Base-by-base conservation (phyloP, 2,329 filamentous ascomycete species). In the Talaromyces rugulosus region DNA sequence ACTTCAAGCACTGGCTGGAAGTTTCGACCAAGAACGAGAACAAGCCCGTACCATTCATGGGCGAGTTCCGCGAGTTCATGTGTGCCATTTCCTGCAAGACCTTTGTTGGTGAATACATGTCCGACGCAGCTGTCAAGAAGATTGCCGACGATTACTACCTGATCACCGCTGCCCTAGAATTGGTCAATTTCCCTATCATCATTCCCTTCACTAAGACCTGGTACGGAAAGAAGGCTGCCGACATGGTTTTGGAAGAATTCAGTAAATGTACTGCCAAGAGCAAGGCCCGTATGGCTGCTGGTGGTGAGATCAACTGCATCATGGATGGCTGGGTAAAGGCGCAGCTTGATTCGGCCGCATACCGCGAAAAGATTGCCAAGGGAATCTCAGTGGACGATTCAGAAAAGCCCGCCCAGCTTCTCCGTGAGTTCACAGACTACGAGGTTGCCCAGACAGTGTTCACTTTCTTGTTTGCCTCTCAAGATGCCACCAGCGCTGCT, bases 101-200 rank as follows among this genome's bases (percentile, higher is more conserved):
- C n/a, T 98, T 98, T 75, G 92, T 96, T 65, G 95, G 95, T 50
- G 88, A 96, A 81, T 98, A 98, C 81, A 94, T 97, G 77, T 88
- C 89, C 53, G 90, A 96, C 63, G 90, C 92, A 74, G 87, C 90
- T 56, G 88, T 98, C 71, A 94, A 96, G 85, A 93, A 91, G 82
- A 95, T 98, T 66, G 90, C 94, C 64, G 90, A 96, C 77, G 93
- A 98, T 79, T 99, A 96, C 81, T 98, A 96, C 79, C 86, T 94
- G 66, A 96, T 98, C 74, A 98, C 95, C 14, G 94, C 90, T 62
- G 95, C 95, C 27, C 86, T 98, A 68, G 95, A 99, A 78, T 85
- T 98, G 54, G 95, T 99, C 82, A 98, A 98, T 82, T 96, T 98
- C 82, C 94, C 95, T 63, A 90, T 98, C 78, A 97, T 98, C 74